phyloP scores from a whole-genome alignment of 2,329 filamentous ascomycete species.

The Huntiella decipiens region DNA sequence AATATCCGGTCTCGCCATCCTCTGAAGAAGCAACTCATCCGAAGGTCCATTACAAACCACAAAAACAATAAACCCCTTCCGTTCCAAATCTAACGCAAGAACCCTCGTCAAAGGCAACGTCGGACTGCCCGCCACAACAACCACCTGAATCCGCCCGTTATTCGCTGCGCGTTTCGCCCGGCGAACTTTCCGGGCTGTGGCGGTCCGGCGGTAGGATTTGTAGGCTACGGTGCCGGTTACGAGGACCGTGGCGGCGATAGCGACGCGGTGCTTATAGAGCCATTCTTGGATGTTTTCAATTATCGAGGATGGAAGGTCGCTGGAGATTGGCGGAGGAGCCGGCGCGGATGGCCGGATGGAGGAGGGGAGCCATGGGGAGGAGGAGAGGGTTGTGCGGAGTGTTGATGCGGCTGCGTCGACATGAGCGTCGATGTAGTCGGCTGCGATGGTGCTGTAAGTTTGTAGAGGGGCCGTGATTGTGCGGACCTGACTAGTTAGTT shows the following conservation, averaged over 20 bases:
- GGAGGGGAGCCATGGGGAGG: conserved; percentile 54
- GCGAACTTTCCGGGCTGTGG: conserved; percentile 46
- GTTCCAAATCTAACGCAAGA: conserved; percentile 68
- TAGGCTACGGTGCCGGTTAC: conserved; percentile 48
- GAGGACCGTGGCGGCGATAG: conserved; percentile 52
- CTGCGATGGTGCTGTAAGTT: conserved; percentile 51
- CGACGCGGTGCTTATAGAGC: conserved; percentile 51
- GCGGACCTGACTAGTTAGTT: conserved; percentile 2
- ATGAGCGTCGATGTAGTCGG: conserved; percentile 62
- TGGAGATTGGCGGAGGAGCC: conserved; percentile 17
- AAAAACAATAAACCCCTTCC: conserved; percentile 84
- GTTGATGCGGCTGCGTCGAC: conserved; percentile 57
- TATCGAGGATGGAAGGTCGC: conserved; percentile 18
- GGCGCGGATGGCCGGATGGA: conserved; percentile 41
- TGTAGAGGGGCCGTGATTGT: conserved; percentile 33
- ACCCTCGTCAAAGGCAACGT: conserved; percentile 68
- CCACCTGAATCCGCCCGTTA: conserved; percentile 71
- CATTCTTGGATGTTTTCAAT: conserved; percentile 47
- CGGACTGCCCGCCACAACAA: conserved; percentile 75
- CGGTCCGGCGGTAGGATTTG: conserved; percentile 28
- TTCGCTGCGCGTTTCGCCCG: conserved; percentile 58
- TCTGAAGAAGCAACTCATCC: conserved; percentile 62
- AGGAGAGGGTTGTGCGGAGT: conserved; percentile 46
- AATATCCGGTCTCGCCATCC: conserved; percentile 63
- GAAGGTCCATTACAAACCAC: conserved; percentile 71